Base-by-base conservation (phyloP, 2,329 filamentous ascomycete genomes). In the Lasiodiplodia hormozganensis region DNA sequence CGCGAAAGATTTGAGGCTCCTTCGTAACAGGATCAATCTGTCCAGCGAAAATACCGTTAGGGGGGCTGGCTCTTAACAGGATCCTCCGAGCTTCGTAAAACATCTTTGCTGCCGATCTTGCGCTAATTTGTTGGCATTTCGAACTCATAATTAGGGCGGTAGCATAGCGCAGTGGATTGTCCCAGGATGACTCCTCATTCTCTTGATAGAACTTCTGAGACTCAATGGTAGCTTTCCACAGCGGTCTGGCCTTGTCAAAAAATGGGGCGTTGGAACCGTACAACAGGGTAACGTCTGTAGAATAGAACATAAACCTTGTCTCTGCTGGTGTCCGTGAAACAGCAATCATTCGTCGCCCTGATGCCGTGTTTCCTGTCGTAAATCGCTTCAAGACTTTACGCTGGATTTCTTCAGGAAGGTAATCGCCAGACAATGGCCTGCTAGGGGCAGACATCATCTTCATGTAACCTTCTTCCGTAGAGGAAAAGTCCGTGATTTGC, bases 261-360 rank as follows among this genome's bases (percentile, higher is more conserved):
- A 56, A n/a, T 25, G 5, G 6, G 7, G 8, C 3, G 2, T 7
- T 7, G 2, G 25, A 36, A 2, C 0, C 34, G 23, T 67, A 68
- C 21, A 71, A 67, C 4, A 71, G 34, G 25, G 31, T 25, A 4
- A 67, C 60, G 47, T 71, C 70, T 21, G 34, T 43, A 1, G 69
- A 65, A 49, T 65, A 67, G 16, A 71, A 47, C 4, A 69, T 2
- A 51, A 70, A 71, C 18, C 70, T 49, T 8, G n/a, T 70, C 28
- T 65, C 57, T 3, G 5, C 3, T 5, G 58, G n/a, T 3, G 36
- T 47, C 8, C 70, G 53, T 1, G 54, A 49, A 11, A 25, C 31
- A 7, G 70, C 67, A 18, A 71, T n/a, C 69, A 70, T 71, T 31
- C 56, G 23, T 31, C 40, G 54, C 3, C 23, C 10, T 0, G 67